Percentiles rank a stretch among this genome's conserved stretches.
phyloP scores from a whole-genome alignment of 2,329 filamentous ascomycete species.

The Aspergillus sp. region DNA sequence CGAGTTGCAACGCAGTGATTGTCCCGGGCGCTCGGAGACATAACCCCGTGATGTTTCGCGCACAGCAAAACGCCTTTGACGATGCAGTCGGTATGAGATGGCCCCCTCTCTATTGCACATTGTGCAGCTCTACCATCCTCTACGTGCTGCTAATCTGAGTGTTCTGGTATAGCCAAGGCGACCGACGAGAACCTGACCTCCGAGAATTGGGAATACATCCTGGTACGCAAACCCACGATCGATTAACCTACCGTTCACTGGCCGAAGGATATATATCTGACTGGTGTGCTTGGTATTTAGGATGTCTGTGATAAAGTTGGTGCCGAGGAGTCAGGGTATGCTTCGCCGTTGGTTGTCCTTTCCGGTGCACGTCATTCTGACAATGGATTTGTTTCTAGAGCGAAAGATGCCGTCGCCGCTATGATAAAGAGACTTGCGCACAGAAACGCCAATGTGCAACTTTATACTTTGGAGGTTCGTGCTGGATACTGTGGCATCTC shows the following conservation, averaged over 20 bases:
- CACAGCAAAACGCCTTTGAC: slow-evolving; percentile 68
- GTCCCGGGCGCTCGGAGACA: slow-evolving; percentile 6
- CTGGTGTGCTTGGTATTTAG: slow-evolving; percentile 33
- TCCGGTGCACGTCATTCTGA: not conserved
- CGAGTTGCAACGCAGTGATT: not conserved
- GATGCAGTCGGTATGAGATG: slow-evolving; percentile 64
- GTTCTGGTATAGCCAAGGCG: slow-evolving; percentile 63
- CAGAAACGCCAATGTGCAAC: slow-evolving; percentile 92
- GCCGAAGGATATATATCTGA: slow-evolving; percentile 17
- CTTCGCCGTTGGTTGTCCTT: not conserved
- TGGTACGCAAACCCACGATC: slow-evolving; percentile 45
- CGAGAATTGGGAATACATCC: slow-evolving; percentile 73
- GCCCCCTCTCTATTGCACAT: not conserved
- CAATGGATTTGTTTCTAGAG: slow-evolving; percentile 38
- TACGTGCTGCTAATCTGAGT: not conserved
- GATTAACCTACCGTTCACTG: not conserved
- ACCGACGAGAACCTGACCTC: slow-evolving; percentile 97
- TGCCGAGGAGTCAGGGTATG: slow-evolving; percentile 51
- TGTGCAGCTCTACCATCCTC: not conserved
- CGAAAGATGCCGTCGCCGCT: slow-evolving; percentile 83
- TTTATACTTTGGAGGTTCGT: slow-evolving; percentile 82
- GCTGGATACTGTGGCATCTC: not conserved
- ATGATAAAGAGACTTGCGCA: slow-evolving; percentile 91
- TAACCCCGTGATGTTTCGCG: slow-evolving; percentile 55
- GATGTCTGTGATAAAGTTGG: slow-evolving; percentile 63